A percentile compares a stretch with the other conserved stretches of the same genome.
Conservation (phyloP, 164 flowering plant species). For the Aristolochia contorta region DNA sequence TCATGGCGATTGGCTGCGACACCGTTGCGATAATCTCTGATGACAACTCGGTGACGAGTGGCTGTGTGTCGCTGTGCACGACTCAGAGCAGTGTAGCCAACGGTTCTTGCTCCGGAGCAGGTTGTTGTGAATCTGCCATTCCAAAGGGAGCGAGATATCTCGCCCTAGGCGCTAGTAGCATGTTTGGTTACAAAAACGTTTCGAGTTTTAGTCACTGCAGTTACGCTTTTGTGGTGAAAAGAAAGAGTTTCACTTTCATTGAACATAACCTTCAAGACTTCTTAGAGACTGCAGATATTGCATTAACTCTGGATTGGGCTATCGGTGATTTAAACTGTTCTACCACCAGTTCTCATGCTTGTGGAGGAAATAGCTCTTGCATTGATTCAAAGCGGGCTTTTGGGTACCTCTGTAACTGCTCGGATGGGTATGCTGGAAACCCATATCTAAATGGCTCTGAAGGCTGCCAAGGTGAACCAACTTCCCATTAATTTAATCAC, state of each 20-base stretch:
- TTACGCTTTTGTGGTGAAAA: slow-evolving; percentile 19
- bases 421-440: slow-evolving; percentile 19
- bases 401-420: slow-evolving; percentile 22
- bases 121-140: slow-evolving; percentile 20
- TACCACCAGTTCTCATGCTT: slow-evolving; percentile 2
- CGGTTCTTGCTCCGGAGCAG: slow-evolving; percentile 19
- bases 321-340: slow-evolving; percentile 8
- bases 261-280: slow-evolving; percentile 13
- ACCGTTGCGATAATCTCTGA: slow-evolving; percentile 16
- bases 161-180: slow-evolving; percentile 6
- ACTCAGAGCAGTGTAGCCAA: slow-evolving; percentile 10
- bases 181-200: slow-evolving; percentile 8
- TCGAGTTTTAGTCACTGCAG: slow-evolving; percentile 6
- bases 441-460: slow-evolving; percentile 17
- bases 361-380: slow-evolving; percentile 19
- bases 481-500: too few species aligned
- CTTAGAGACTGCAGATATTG: slow-evolving; percentile 11
- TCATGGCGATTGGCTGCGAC: slow-evolving; percentile 22
- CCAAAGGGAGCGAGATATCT: slow-evolving; percentile 18
- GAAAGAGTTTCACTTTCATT: slow-evolving; percentile 12
- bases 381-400: slow-evolving; percentile 12
- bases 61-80: slow-evolving; percentile 20
- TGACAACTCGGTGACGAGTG: slow-evolving; percentile 13
- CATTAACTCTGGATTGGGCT: slow-evolving; percentile 19
- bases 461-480: slow-evolving; percentile 19